These are phyloP conservation scores for Cucumis cinereus DNA, from an alignment of 306 rosid species.

Conservation along the genomic window DNA sequence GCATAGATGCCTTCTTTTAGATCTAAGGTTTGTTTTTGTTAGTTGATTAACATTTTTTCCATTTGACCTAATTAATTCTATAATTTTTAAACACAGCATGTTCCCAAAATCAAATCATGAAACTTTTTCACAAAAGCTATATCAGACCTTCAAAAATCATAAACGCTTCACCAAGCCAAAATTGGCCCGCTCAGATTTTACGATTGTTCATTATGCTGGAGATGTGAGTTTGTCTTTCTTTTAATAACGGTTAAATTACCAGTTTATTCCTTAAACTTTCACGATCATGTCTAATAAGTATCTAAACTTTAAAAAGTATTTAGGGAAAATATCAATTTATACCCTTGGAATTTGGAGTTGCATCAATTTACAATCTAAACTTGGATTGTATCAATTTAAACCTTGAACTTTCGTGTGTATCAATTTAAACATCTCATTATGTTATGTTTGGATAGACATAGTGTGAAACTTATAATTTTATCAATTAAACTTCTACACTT, in stretches of 20 bases:
- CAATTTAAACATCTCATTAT: too few relatives aligned
- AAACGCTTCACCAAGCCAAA: constrained; percentile 91
- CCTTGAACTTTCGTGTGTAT: too few relatives aligned
- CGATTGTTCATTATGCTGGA: constrained; percentile 81
- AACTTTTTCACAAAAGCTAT: constrained; percentile 75
- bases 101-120: constrained; percentile 91
- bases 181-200: constrained; percentile 73
- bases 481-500: too few relatives aligned
- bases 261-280: background rate
- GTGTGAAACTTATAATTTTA: too few relatives aligned
- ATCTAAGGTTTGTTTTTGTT: background rate
- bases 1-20: background rate
- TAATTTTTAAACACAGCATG: constrained; percentile 44
- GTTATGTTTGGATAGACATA: too few relatives aligned
- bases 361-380: too few relatives aligned
- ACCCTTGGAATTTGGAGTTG: too few relatives aligned
- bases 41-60: background rate
- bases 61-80: background rate
- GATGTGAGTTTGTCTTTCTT: constrained; percentile 40
- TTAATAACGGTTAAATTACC: background rate
- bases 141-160: constrained; percentile 76
- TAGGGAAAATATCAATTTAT: too few relatives aligned
- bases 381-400: too few relatives aligned
- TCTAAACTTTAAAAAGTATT: background rate
- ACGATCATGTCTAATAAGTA: background rate